A percentile compares a stretch with the other conserved stretches of the same genome.
These are phyloP conservation scores for Apodospora peruviana DNA, from an alignment of 495 filamentous ascomycete genomes.

Conservation along the genomic window DNA sequence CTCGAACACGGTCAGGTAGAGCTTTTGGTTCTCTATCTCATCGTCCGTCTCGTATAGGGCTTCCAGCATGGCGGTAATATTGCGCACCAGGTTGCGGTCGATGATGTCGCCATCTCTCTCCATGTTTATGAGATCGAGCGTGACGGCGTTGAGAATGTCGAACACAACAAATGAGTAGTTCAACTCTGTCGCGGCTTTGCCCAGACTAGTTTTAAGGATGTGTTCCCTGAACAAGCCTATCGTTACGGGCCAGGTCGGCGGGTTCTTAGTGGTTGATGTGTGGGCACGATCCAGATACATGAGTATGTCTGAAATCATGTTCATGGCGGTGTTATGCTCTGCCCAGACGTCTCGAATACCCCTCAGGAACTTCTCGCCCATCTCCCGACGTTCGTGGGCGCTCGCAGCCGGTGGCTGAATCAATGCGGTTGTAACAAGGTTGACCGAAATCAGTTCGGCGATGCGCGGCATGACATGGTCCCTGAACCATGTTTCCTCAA, in stretches of 20 bases:
- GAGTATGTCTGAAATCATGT: slow-evolving; percentile 93
- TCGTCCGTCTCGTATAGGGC: slow-evolving; percentile 74
- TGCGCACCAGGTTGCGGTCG: slow-evolving; percentile 73
- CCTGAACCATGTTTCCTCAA: slow-evolving; percentile 76
- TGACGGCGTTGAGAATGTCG: slow-evolving; percentile 68
- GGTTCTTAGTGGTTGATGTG: slow-evolving; percentile 61
- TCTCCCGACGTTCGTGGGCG: slow-evolving; percentile 66
- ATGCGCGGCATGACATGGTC: slow-evolving; percentile 61
- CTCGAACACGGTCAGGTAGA: slow-evolving; percentile 84
- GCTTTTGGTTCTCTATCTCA: slow-evolving; percentile 67
- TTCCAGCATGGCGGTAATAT: slow-evolving; percentile 87
- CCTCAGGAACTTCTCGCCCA: slow-evolving; percentile 77
- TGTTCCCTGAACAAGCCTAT: slow-evolving; percentile 86
- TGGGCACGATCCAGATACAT: slow-evolving; percentile 97
- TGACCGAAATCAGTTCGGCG: slow-evolving; percentile 53
- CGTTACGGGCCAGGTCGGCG: slow-evolving; percentile 73
- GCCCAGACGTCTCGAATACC: slow-evolving; percentile 75
- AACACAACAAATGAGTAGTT: slow-evolving; percentile 47
- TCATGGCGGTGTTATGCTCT: slow-evolving; percentile 87
- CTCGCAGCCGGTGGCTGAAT: slow-evolving; percentile 49
- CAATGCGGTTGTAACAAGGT: slow-evolving; percentile 45
- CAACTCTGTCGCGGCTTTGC: slow-evolving; percentile 24
- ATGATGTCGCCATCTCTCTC: slow-evolving; percentile 88
- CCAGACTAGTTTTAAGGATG: slow-evolving; percentile 53
- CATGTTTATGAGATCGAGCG: slow-evolving; percentile 87